A percentile compares a stretch with the other conserved stretches of the same genome.
phyloP scores from a whole-genome alignment of 129 eudicot species.

The Erigeron canadensis region DNA sequence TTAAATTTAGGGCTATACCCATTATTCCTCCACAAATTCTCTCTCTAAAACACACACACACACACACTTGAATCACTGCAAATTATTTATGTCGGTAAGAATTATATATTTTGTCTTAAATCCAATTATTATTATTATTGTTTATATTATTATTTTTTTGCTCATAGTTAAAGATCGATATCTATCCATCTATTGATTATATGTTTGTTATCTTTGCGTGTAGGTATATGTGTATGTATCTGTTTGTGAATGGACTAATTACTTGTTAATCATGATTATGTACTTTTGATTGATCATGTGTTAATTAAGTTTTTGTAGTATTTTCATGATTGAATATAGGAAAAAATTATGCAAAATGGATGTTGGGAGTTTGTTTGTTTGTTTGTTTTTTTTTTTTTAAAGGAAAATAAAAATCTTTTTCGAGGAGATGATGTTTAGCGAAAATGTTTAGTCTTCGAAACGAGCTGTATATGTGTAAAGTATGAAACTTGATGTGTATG shows the following conservation, averaged over 20 bases:
- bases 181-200: conserved; percentile 10
- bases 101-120: background rate
- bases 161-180: conserved; percentile 2
- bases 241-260: background rate
- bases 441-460: too few species aligned
- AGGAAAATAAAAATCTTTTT: too few species aligned
- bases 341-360: too few species aligned
- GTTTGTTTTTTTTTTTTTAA: too few species aligned
- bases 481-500: too few species aligned
- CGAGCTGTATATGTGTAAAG: too few species aligned
- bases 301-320: too few species aligned
- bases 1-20: background rate
- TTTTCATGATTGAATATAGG: too few species aligned
- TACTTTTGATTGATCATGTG: background rate
- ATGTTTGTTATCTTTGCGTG: background rate
- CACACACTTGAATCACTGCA: conserved; percentile 5
- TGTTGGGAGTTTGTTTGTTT: too few species aligned
- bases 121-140: background rate
- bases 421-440: too few species aligned
- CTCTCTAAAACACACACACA: conserved; percentile 22
- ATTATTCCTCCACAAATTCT: conserved; percentile 28
- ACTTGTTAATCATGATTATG: conserved; percentile 21
- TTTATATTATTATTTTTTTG: background rate
- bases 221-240: background rate
- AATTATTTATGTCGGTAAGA: conserved; percentile 63